A percentile compares a stretch with the other conserved stretches of the same genome.
Evolutionary conservation across 225 moss, liverwort and hornwort genomes (phyloP).

Genomic region (Ulota crispa): DNA sequence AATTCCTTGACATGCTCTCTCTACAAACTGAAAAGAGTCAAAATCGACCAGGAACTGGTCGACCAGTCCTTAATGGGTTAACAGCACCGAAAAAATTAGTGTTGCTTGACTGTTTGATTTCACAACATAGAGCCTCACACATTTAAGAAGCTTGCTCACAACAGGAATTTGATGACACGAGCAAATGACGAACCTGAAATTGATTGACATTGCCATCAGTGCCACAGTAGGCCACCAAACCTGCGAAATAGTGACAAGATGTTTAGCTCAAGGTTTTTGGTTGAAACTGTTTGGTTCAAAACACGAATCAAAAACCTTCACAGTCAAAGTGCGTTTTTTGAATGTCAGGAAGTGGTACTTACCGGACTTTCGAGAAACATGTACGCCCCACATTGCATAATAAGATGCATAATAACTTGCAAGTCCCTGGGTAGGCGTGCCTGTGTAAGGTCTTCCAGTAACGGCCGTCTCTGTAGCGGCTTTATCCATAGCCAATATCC

Average conservation of each 20-base stretch:
- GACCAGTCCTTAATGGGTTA: too few relatives aligned
- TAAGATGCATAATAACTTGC: conserved; percentile 88
- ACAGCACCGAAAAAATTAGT: background rate
- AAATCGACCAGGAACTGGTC: too few relatives aligned
- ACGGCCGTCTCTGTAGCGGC: conserved; percentile 68
- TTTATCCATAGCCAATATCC: conserved; percentile 79
- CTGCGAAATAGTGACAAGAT: conserved; percentile 36
- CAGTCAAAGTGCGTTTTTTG: background rate
- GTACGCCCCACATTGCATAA: conserved; percentile 82
- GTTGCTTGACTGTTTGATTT: background rate
- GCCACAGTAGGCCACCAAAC: conserved; percentile 88
- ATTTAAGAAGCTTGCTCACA: background rate
- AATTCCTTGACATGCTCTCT: too few relatives aligned
- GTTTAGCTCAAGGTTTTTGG: background rate
- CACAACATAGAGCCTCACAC: background rate
- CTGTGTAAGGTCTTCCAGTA: conserved; percentile 70
- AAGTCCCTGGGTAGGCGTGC: conserved; percentile 79
- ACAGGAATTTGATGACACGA: background rate
- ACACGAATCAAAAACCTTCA: background rate
- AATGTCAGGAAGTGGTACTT: conserved; percentile 20
- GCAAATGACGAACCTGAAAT: conserved; percentile 67
- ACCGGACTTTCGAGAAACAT: conserved; percentile 77
- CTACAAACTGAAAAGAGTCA: too few relatives aligned
- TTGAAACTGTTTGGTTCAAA: background rate
- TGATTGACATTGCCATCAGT: conserved; percentile 82